A percentile compares a stretch with the other conserved stretches of the same genome.
phyloP scores from a whole-genome alignment of 1,139 yeast genomes.

The Yamadazyma kanchanaburiensis region DNA sequence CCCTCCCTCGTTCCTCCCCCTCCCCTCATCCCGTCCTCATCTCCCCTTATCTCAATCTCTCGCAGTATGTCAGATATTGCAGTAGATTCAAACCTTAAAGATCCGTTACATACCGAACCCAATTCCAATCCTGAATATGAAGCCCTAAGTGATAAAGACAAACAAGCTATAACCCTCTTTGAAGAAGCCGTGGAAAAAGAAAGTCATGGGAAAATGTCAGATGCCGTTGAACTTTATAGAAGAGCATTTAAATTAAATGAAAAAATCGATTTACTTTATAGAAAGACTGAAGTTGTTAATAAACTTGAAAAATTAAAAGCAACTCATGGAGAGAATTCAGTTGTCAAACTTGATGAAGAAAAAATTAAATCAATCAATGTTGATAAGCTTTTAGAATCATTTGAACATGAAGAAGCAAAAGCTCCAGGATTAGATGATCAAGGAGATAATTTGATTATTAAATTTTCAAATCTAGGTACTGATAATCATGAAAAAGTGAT shows the following conservation, averaged over 20 bases:
- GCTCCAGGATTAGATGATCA: constrained; percentile 25
- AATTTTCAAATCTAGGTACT: constrained; percentile 30
- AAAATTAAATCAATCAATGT: constrained; percentile 37
- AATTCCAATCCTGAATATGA: too few relatives aligned
- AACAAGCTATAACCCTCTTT: constrained; percentile 57
- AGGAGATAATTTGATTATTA: constrained; percentile 19
- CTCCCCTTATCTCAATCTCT: too few relatives aligned
- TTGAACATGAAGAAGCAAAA: constrained; percentile 24
- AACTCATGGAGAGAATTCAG: constrained; percentile 29
- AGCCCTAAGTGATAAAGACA: constrained; percentile 5
- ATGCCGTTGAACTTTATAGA: constrained; percentile 73
- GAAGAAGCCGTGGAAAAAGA: constrained; percentile 74
- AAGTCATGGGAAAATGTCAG: constrained; percentile 69
- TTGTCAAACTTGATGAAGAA: constrained; percentile 28
- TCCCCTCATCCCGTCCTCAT: too few relatives aligned
- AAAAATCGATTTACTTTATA: constrained; percentile 65
- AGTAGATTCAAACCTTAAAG: constrained; percentile 1
- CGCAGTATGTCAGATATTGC: constrained; percentile 3
- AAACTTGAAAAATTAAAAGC: constrained; percentile 20
- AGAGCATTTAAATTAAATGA: constrained; percentile 67
- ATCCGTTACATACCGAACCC: background rate
- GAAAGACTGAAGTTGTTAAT: constrained; percentile 44
- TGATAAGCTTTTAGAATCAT: constrained; percentile 28
- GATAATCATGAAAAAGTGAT: constrained; percentile 23
- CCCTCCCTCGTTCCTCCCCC: too few relatives aligned